phyloP scores from a whole-genome alignment of 1,139 yeast species.

The Suzukiozyma palmioleophila region DNA sequence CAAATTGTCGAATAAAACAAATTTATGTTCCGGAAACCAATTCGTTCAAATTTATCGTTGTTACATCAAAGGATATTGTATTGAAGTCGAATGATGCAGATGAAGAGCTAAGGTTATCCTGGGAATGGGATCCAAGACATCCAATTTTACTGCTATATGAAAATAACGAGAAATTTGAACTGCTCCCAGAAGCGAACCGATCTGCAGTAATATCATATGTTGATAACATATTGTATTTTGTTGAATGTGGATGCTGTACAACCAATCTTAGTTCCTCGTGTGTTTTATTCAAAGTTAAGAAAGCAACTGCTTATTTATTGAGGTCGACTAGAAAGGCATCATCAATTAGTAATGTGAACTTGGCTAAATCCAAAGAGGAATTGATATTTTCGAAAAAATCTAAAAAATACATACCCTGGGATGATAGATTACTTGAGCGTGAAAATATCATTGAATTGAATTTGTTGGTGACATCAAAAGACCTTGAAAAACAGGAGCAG shows the following conservation, averaged over 20 bases:
- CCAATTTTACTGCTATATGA: conserved; percentile 59
- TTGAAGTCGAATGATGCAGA: conserved; percentile 23
- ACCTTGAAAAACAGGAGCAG: conserved; percentile 1
- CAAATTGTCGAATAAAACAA: conserved; percentile 66
- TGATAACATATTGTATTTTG: conserved; percentile 51
- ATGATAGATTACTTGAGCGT: conserved; percentile 28
- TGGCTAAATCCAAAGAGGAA: conserved; percentile 39
- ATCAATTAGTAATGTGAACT: conserved; percentile 33
- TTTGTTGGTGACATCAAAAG: conserved; percentile 15
- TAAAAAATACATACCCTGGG: conserved; percentile 37
- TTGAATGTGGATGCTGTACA: conserved; percentile 68
- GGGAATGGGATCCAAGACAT: conserved; percentile 86
- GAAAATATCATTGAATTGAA: conserved; percentile 26
- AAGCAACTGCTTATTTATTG: conserved; percentile 53
- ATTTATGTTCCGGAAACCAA: conserved; percentile 43
- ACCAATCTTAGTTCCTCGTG: conserved; percentile 41
- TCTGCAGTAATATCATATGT: conserved; percentile 54
- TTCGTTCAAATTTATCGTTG: conserved; percentile 52
- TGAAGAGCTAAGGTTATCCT: conserved; percentile 70
- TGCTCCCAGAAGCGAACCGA: conserved; percentile 46
- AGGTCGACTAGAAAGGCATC: conserved; percentile 56
- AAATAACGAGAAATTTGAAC: conserved; percentile 41
- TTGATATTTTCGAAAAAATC: conserved; percentile 30
- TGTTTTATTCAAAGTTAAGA: conserved; percentile 56
- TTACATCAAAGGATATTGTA: conserved; percentile 51